These are phyloP conservation scores for Primulina eburnea DNA, from an alignment of 257 asterid genomes.

Conservation along the genomic window DNA sequence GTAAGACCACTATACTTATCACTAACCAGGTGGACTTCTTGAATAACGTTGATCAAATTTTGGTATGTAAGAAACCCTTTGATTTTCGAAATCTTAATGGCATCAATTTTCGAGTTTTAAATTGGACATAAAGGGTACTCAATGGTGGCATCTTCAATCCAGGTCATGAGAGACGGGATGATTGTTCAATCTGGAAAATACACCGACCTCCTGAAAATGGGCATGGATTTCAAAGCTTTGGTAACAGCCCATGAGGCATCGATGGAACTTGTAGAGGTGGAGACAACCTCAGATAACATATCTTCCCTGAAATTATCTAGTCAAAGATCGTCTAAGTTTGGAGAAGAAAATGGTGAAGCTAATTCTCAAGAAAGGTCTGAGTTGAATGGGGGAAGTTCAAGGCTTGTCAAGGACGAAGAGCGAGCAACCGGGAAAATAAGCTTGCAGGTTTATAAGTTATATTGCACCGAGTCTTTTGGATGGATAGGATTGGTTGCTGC, in stretches of 20 bases:
- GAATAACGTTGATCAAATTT: conserved; percentile 58
- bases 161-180: conserved; percentile 71
- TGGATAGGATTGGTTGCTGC: conserved; percentile 63
- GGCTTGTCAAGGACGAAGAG: conserved; percentile 70
- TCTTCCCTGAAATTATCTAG: background rate
- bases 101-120: background rate
- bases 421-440: conserved; percentile 65
- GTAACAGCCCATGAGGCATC: conserved; percentile 72
- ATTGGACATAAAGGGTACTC: too few species aligned
- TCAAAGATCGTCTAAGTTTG: conserved; percentile 15
- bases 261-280: conserved; percentile 51
- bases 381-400: conserved; percentile 31
- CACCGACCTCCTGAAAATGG: conserved; percentile 38
- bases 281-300: background rate
- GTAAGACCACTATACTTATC: conserved; percentile 60
- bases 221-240: conserved; percentile 54
- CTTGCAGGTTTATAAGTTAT: conserved; percentile 45
- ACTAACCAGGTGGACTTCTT: conserved; percentile 82
- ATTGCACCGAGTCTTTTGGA: conserved; percentile 60
- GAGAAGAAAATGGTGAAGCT: conserved; percentile 26
- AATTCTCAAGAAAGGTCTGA: conserved; percentile 21
- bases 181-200: conserved; percentile 73
- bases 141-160: background rate
- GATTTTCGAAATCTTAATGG: too few species aligned
- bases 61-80: conserved; percentile 33